Evolutionary conservation across 139 green algal genomes (phyloP), one percentile per base, ranked within the genome.

Genomic region (Chlamydomonas incerta): DNA sequence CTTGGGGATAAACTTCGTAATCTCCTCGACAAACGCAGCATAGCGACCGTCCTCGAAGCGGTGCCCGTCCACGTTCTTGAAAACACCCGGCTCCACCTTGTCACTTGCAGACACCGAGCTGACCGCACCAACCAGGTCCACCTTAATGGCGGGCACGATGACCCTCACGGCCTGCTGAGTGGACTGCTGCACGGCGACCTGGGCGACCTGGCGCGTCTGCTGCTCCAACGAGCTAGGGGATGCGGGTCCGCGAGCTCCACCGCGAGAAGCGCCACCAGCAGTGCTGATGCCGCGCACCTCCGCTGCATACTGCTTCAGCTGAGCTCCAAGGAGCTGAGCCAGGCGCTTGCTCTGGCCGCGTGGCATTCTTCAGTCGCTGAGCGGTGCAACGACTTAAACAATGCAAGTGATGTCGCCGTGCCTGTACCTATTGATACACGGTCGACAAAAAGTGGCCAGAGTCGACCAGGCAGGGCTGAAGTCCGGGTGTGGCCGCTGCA

Each of bases 11-110:
- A 99, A 97, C 65, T 83, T 65, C 1, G 87, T 88, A 47, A 99
- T 95, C 65, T 98, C 96, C 46, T 95, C 81, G 23, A 90, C 88
- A 85, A 99, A 99, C 0, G 91, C 90, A 2, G 88, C 83, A 87
- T 99, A 99, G 31, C 97, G 91, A 0, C 97, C 97, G 83, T 99
- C 97, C 35, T 99, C 96, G 71, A 96, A 90, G 34, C 91, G 67
- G 80, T 86, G 86, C 5, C 88, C 88, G 70, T 91, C 88, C 28
- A 89, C 29, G 35, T 91, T 91, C 82, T 92, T 91, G 85, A 86
- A 94, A 9, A 94, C 91, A 28, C 91, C 91, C 34, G 88, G 77
- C 81, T 93, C 63, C 15, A 91, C 66, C n/a, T 82, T 57, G 41
- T 93, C 84, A 34, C 87, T 79, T 65, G 90, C 72, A 15, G 80